Conservation (phyloP, 306 rosid species). For the Luffa acutangula region DNA sequence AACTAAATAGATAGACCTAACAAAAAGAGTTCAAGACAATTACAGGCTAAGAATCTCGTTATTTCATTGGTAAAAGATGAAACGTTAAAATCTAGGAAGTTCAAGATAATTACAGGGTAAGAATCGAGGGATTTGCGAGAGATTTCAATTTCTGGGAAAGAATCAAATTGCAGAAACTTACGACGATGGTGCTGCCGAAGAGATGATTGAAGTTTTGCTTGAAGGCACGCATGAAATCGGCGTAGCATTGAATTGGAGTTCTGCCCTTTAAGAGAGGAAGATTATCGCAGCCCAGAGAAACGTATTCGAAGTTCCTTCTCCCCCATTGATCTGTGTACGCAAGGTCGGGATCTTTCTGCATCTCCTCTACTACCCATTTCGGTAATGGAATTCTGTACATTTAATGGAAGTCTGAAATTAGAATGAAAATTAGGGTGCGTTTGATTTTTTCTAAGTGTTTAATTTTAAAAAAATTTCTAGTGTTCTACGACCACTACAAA, state of each 20-base stretch:
- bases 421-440: too few relatives aligned
- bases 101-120: neutral
- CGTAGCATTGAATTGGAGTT: conserved; percentile 67
- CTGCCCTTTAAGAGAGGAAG: conserved; percentile 72
- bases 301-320: conserved; percentile 58
- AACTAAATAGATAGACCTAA: neutral
- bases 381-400: conserved; percentile 73
- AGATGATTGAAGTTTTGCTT: conserved; percentile 44
- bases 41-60: neutral
- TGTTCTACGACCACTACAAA: too few relatives aligned
- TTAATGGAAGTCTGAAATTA: neutral
- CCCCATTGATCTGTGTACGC: conserved; percentile 69
- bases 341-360: conserved; percentile 54
- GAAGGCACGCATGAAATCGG: conserved; percentile 76
- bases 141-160: neutral
- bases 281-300: conserved; percentile 78
- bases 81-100: neutral
- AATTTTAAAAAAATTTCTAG: too few relatives aligned
- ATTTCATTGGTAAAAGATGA: neutral
- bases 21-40: neutral
- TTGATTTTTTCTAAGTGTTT: too few relatives aligned
- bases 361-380: conserved; percentile 73
- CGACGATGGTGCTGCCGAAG: conserved; percentile 59
- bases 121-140: neutral
- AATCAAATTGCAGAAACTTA: conserved; percentile 24